These are phyloP conservation scores for Paraphoma sp. DNA, from an alignment of 2,329 filamentous ascomycete species.

Conservation along the genomic window DNA sequence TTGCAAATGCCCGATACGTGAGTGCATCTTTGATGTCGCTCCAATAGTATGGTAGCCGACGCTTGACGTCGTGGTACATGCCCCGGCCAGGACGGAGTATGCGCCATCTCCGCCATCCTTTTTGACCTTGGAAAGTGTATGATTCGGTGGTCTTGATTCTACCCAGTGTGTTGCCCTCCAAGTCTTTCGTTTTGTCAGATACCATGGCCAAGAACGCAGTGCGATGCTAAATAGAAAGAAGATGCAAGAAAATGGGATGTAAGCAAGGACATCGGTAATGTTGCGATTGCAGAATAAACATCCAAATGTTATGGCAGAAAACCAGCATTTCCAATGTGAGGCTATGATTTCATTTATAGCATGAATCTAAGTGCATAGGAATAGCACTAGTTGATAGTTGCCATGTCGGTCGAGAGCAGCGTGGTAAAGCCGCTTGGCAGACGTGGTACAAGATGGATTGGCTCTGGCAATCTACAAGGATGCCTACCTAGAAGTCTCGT, in stretches of 20 bases:
- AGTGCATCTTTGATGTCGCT: constrained; percentile 63
- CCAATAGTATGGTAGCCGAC: constrained; percentile 62
- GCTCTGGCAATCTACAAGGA: no score
- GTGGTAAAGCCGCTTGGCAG: background rate
- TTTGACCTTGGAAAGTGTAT: constrained; percentile 45
- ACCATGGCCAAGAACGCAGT: no score
- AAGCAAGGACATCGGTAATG: no score
- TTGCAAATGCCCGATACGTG: constrained; percentile 62
- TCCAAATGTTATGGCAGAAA: no score
- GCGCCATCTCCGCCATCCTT: constrained; percentile 52
- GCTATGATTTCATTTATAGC: no score
- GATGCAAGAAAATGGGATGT: no score
- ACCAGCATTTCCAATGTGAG: no score
- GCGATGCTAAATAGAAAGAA: no score
- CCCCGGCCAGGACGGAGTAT: constrained; percentile 56
- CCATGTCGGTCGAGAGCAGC: background rate
- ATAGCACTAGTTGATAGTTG: background rate
- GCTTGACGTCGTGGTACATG: constrained; percentile 62
- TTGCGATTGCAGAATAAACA: no score
- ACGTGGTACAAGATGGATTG: background rate
- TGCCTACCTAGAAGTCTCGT: no score
- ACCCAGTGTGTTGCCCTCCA: constrained; percentile 7
- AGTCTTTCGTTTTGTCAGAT: background rate
- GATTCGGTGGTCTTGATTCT: constrained; percentile 32
- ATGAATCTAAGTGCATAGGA: no score